Conservation (phyloP, 1,284 basidiomycete genomes). For the Xanthoconium separans region DNA sequence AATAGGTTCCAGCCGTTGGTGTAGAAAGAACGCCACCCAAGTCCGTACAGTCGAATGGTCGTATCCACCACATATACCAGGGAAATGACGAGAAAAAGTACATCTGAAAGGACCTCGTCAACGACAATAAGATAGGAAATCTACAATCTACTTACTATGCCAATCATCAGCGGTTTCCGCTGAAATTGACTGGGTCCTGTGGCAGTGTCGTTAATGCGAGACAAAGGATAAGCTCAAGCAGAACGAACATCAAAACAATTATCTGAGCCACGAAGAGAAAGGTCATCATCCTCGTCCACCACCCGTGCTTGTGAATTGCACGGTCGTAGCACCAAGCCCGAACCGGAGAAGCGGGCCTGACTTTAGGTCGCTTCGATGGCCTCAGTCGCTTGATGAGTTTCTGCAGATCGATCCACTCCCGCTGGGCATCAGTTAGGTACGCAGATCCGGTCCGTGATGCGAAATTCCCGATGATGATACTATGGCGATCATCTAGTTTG, state of each 20-base stretch:
- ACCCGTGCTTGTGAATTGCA: conserved; percentile 89
- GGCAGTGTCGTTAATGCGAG: background rate
- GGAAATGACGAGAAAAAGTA: conserved; percentile 77
- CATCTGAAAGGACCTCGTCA: conserved; percentile 41
- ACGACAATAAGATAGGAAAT: background rate
- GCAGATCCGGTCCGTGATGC: conserved; percentile 82
- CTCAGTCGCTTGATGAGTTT: conserved; percentile 87
- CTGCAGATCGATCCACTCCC: conserved; percentile 93
- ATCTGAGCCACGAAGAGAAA: conserved; percentile 85
- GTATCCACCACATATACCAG: conserved; percentile 81
- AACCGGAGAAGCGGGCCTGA: conserved; percentile 52
- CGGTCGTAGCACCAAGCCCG: conserved; percentile 91
- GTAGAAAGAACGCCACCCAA: conserved; percentile 85
- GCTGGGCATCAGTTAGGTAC: conserved; percentile 83
- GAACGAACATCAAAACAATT: conserved; percentile 75
- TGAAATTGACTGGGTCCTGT: conserved; percentile 80
- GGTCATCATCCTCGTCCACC: conserved; percentile 89
- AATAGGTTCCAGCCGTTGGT: conserved; percentile 94
- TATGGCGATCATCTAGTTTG: conserved; percentile 30
- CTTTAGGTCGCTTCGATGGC: conserved; percentile 80
- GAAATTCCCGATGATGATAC: conserved; percentile 97
- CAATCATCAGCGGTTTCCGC: conserved; percentile 57
- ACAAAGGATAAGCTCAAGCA: background rate
- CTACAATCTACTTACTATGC: conserved; percentile 52
- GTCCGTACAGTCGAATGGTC: conserved; percentile 74